Percentiles rank a stretch among this genome's conserved stretches.
Evolutionary conservation across 805 yeast genomes (phyloP).

Genomic region (Candida alai): DNA sequence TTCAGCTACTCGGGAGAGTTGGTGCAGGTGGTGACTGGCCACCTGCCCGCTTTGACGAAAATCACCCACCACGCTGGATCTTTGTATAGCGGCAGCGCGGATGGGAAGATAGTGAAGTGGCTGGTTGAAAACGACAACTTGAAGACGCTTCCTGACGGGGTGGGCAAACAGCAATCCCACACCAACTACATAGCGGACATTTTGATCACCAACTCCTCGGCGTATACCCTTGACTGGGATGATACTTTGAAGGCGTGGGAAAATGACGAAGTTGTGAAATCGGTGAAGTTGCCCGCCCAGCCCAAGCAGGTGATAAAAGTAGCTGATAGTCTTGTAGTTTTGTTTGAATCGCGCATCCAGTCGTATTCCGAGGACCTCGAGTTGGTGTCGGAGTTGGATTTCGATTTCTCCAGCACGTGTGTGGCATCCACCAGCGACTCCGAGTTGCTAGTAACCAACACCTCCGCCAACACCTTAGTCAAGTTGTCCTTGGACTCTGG

Average conservation of each 20-base stretch:
- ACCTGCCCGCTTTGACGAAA: slow-evolving; percentile 77
- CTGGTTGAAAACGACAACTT: slow-evolving; percentile 18
- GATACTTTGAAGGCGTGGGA: slow-evolving; percentile 54
- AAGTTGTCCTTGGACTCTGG: slow-evolving; percentile 15
- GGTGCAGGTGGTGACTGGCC: slow-evolving; percentile 54
- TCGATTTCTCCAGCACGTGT: slow-evolving; percentile 22
- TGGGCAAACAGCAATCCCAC: slow-evolving; percentile 40
- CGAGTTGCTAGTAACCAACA: slow-evolving; percentile 28
- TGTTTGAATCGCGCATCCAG: slow-evolving; percentile 29
- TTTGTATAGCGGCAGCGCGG: slow-evolving; percentile 70
- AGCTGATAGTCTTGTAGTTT: slow-evolving; percentile 24
- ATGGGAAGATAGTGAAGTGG: slow-evolving; percentile 74
- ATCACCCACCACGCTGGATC: slow-evolving; percentile 21
- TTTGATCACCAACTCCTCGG: slow-evolving; percentile 19
- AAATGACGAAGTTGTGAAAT: slow-evolving; percentile 11
- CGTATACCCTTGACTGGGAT: slow-evolving; percentile 83
- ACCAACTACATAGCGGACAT: slow-evolving; percentile 63
- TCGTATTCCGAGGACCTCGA: slow-evolving; percentile 14
- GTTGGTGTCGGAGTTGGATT: slow-evolving; percentile 14
- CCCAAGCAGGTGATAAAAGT: slow-evolving; percentile 33
- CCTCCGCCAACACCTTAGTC: slow-evolving; percentile 26
- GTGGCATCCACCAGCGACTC: slow-evolving; percentile 20
- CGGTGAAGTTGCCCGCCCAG: slow-evolving; percentile 22
- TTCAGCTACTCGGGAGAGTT: slow-evolving; percentile 37
- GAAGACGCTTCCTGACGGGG: slow-evolving; percentile 14